phyloP scores from a whole-genome alignment of 306 rosid species.

The Senna tora region DNA sequence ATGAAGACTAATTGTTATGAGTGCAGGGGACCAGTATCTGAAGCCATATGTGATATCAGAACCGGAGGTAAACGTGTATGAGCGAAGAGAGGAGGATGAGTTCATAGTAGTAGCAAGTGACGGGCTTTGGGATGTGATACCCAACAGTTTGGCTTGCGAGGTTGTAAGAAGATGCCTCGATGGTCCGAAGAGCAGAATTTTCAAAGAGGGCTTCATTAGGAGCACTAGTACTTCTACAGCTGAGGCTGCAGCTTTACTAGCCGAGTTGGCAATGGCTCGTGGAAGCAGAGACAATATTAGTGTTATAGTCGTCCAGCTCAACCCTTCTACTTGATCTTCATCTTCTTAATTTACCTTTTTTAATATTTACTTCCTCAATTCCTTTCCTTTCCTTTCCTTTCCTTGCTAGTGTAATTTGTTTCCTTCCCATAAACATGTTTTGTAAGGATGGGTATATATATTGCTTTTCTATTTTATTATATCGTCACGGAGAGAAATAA shows the following conservation, averaged over 20 bases:
- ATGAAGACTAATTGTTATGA: no score
- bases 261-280: slow-evolving; percentile 68
- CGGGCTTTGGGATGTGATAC: slow-evolving; percentile 68
- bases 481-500: no score
- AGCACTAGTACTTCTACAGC: not conserved
- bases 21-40: slow-evolving; percentile 67
- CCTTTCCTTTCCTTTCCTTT: not conserved
- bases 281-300: slow-evolving; percentile 73
- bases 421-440: not conserved
- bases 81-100: slow-evolving; percentile 48
- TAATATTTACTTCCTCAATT: not conserved
- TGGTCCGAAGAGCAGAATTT: slow-evolving; percentile 33
- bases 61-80: slow-evolving; percentile 51
- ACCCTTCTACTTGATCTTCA: not conserved
- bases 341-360: no score
- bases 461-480: no score
- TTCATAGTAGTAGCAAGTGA: slow-evolving; percentile 69
- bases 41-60: slow-evolving; percentile 62
- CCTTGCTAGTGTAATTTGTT: not conserved
- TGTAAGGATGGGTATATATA: not conserved
- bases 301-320: slow-evolving; percentile 46
- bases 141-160: slow-evolving; percentile 59
- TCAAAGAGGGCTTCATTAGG: slow-evolving; percentile 12
- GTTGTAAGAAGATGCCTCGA: slow-evolving; percentile 47
- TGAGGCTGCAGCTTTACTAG: slow-evolving; percentile 37